Base-by-base conservation (phyloP, 345 rosid genomes). In the Ceriops decandra region DNA sequence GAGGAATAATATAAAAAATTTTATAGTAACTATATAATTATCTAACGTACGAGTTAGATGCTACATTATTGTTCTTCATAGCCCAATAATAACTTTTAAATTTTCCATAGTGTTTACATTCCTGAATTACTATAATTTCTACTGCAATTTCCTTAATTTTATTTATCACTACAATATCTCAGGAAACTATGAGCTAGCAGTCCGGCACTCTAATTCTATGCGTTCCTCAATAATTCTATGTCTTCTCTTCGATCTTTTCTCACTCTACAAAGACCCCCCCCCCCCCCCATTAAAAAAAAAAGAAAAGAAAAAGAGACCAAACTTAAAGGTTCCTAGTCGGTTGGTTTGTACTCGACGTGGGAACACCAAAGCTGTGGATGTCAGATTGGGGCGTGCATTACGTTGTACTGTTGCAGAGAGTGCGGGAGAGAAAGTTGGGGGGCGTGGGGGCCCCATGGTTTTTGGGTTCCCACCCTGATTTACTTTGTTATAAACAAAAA, bases 371-470 rank as follows among this genome's bases (percentile, higher is more conserved):
- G 70, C 58, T 49, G 16, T 35, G 52, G 13, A 22, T 81, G 82
- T 81, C 84, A 78, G 84, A 46, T 73, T 76, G 79, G 77, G 36
- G 36, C 79, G 80, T 78, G 82, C 80, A 52, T 63, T 66, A 42
- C 47, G 54, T 26, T 68, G 56, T 17, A 63, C 70, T 42, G 64
- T 33, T 33, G 36, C 36, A 3, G 60, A 35, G 17, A 33, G 36
- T 15, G 31, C 31, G 4, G 11, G 17, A 13, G 49, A 11, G 49
- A 42, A 4, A 33, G 36, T 1, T 0, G 36, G 36, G 36, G 10
- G 1, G 32, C 5, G 26, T 31, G 60, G 81, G 72, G 67, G 62
- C 71, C 76, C 51, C 30, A 0, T 49, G 64, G 36, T 56, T 36
- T 52, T 22, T 31, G 51, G 67, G 22, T 52, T 66, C 66, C 49